Percentiles rank a stretch among this genome's conserved stretches.
Conservation (phyloP, 1,284 basidiomycete genomes). For the Apiotrichum siamense region DNA sequence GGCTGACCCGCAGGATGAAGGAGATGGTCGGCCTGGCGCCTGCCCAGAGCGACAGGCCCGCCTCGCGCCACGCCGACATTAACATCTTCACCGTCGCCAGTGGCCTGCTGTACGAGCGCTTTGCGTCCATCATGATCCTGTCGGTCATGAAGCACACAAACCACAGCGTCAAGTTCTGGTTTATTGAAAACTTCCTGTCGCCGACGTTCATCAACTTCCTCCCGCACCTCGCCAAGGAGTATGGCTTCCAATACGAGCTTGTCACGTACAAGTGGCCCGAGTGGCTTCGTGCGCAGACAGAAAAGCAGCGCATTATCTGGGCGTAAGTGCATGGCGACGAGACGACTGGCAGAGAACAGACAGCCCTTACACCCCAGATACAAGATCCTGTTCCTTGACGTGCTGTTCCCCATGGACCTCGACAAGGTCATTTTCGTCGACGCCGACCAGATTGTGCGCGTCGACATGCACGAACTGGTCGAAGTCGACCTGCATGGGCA, state of each 20-base stretch:
- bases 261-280: slow-evolving; percentile 99
- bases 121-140: slow-evolving; percentile 96
- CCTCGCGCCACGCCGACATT: slow-evolving; percentile 64
- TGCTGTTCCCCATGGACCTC: slow-evolving; percentile 95
- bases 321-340: too few species aligned
- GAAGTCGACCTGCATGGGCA: slow-evolving; percentile 84
- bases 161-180: slow-evolving; percentile 96
- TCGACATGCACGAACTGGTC: slow-evolving; percentile 88
- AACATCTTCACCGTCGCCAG: slow-evolving; percentile 99
- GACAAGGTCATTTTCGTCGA: slow-evolving; percentile 99
- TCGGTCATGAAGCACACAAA: slow-evolving; percentile 91
- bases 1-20: slow-evolving; percentile 21
- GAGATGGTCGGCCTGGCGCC: slow-evolving; percentile 32
- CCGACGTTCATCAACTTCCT: slow-evolving; percentile 96
- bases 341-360: too few species aligned
- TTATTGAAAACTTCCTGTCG: slow-evolving; percentile 96
- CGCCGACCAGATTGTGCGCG: slow-evolving; percentile 91
- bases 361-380: slow-evolving; percentile 51
- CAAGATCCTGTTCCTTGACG: slow-evolving; percentile 98
- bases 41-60: slow-evolving; percentile 17
- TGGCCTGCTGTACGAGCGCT: slow-evolving; percentile 93
- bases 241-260: slow-evolving; percentile 87
- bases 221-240: slow-evolving; percentile 80
- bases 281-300: slow-evolving; percentile 91
- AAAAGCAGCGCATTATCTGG: slow-evolving; percentile 98